Evolutionary conservation across 1,284 basidiomycete genomes (phyloP), one percentile per base, ranked within the genome.

Genomic region (Melampsora americana): DNA sequence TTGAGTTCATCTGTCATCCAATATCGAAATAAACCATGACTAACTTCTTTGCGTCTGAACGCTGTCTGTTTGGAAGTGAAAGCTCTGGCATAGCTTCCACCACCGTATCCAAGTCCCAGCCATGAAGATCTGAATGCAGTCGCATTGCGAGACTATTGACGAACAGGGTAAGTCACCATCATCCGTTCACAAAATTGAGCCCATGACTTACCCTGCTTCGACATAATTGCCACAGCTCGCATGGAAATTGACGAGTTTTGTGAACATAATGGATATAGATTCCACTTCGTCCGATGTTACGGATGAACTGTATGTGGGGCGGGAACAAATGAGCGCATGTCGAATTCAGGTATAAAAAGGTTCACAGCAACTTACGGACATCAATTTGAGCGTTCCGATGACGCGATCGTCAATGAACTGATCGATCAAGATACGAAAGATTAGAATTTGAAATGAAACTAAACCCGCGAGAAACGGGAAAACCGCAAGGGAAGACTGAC

Each of bases 41-140:
- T n/a, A 30, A 74, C 73, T 56, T 98, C 95, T 82, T 96, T 97
- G 66, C 95, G 88, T 74, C 92, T 91, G 83, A 97, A 98, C 71
- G 93, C 90, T 0, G 91, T 94, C 82, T 99, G 95, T 48, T 92
- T 90, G 95, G 94, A 66, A 98, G 84, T 20, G 89, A 89, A 39
- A 97, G 87, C 7, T 84, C 84, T 0, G 79, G 78, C 12, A 83
- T 78, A 0, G 84, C 79, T 77, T 92, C 92, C 11, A 82, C 83
- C 77, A 88, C 89, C 23, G 90, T 84, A 82, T 90, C 88, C 61
- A 81, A 79, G 68, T 82, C 80, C 94, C 95, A 99, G 65, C 91
- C 88, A 81, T 96, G 92, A 4, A 96, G 86, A 82, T 98, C 93
- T 35, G 95, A 92, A 82, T 98, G 95, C 46, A 98, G 83, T 82